phyloP scores from a whole-genome alignment of 176 grass and related monocot species.

The sorghum (Sorghum bicolor) region DNA sequence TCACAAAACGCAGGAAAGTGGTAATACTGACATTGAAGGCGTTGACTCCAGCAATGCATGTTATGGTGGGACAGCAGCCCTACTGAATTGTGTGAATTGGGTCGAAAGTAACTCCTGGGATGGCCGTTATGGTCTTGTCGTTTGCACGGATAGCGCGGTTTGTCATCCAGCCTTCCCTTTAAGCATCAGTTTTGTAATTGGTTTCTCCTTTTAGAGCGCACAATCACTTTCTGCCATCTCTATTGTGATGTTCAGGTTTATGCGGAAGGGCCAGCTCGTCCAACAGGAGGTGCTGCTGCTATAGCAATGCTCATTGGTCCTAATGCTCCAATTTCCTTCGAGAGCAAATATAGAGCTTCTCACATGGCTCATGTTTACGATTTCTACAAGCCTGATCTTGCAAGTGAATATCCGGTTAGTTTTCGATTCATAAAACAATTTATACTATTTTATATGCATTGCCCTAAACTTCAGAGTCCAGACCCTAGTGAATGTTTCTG shows the following conservation, averaged over 20 bases:
- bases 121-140: conserved; percentile 73
- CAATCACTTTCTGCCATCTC: neutral
- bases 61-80: conserved; percentile 74
- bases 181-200: neutral
- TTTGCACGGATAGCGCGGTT: conserved; percentile 86
- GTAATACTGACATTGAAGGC: conserved; percentile 79
- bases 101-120: conserved; percentile 86
- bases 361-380: conserved; percentile 93
- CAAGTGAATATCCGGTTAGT: conserved; percentile 89
- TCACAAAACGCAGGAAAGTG: conserved; percentile 51
- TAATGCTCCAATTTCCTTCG: conserved; percentile 80
- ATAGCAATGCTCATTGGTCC: conserved; percentile 89
- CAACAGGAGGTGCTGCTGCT: conserved; percentile 75
- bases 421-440: neutral
- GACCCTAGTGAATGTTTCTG: neutral
- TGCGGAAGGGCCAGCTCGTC: conserved; percentile 75
- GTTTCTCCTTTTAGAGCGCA: neutral
- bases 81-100: conserved; percentile 88
- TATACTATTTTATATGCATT: too few species aligned
- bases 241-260: conserved; percentile 55
- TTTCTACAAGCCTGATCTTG: conserved; percentile 86
- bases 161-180: conserved; percentile 8
- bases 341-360: conserved; percentile 81
- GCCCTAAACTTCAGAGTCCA: neutral
- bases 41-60: conserved; percentile 82